These are phyloP conservation scores for Anisodus tanguticus DNA, from an alignment of 257 asterid species.

Conservation along the genomic window DNA sequence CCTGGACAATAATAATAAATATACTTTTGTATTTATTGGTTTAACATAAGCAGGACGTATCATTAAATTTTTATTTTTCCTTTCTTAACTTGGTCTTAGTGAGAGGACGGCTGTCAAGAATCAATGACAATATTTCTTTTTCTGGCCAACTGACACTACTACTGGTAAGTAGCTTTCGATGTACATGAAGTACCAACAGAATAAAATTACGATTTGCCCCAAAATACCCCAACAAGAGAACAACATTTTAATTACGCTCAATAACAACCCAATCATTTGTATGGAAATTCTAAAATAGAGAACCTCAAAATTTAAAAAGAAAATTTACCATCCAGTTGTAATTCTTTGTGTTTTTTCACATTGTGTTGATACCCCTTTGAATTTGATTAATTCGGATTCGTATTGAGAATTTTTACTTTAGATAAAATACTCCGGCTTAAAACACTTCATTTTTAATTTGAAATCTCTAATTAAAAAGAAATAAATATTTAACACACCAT, in stretches of 20 bases:
- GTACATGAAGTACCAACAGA: neutral
- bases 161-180: conserved; percentile 17
- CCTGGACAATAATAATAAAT: no score
- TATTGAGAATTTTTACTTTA: no score
- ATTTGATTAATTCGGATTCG: neutral
- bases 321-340: neutral
- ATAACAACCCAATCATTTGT: conserved; percentile 10
- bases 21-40: no score
- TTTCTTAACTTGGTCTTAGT: neutral
- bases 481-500: no score
- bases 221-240: neutral
- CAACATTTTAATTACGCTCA: neutral
- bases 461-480: no score
- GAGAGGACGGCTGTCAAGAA: neutral
- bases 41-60: neutral
- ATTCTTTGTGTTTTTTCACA: neutral
- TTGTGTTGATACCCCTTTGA: no score
- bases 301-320: neutral
- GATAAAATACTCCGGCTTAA: no score
- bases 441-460: no score
- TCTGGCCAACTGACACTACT: conserved; percentile 5
- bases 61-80: neutral
- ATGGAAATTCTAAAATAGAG: neutral
- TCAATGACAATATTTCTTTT: conserved; percentile 1
- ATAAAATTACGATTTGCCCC: neutral